phyloP scores from a whole-genome alignment of 257 asterid species.

The Fraxinus excelsior region DNA sequence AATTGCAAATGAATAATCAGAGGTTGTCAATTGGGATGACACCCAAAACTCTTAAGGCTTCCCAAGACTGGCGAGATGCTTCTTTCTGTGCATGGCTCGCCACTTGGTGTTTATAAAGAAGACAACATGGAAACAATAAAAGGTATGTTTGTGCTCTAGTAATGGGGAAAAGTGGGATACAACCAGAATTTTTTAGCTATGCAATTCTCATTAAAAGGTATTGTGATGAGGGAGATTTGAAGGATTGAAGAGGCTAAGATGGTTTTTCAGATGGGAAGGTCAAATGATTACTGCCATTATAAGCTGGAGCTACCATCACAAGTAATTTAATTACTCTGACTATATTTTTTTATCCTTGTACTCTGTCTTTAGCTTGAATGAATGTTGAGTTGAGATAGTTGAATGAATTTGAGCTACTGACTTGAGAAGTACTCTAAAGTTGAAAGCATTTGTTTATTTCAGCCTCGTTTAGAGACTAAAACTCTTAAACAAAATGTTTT shows the following conservation, averaged over 20 bases:
- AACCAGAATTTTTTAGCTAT: constrained; percentile 43
- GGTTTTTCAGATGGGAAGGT: too few relatives aligned
- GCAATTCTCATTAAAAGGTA: constrained; percentile 39
- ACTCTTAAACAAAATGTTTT: constrained; percentile 6
- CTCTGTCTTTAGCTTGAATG: too few relatives aligned
- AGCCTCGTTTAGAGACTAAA: neutral
- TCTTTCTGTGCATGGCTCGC: constrained; percentile 86
- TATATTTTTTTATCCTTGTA: too few relatives aligned
- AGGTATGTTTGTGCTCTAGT: constrained; percentile 41
- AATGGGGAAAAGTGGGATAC: constrained; percentile 26
- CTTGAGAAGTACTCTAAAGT: constrained; percentile 2
- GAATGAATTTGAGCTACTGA: neutral
- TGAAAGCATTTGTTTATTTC: neutral
- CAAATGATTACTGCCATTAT: too few relatives aligned
- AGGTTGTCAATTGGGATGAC: constrained; percentile 76
- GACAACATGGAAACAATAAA: constrained; percentile 89
- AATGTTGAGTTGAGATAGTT: too few relatives aligned
- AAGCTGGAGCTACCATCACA: too few relatives aligned
- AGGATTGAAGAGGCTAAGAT: too few relatives aligned
- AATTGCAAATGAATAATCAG: constrained; percentile 52
- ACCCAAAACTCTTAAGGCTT: constrained; percentile 66
- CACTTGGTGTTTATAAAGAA: constrained; percentile 85
- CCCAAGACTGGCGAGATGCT: constrained; percentile 89
- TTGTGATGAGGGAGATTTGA: constrained; percentile 30
- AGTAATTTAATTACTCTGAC: too few relatives aligned